These are phyloP conservation scores for Trifolium pratense DNA, from an alignment of 306 rosid genomes.

Conservation along the genomic window DNA sequence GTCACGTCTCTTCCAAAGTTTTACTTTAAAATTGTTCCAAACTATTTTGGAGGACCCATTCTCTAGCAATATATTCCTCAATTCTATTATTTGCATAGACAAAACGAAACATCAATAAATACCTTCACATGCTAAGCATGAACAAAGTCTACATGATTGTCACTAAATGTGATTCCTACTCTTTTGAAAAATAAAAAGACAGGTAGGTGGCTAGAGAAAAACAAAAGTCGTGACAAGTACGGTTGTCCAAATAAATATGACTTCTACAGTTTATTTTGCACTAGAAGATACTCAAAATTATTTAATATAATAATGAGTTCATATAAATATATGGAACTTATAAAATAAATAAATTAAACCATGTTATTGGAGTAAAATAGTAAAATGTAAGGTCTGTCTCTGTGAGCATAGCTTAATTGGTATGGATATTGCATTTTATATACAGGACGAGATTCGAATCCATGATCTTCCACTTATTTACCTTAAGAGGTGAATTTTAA, in stretches of 20 bases:
- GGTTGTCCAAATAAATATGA: background rate
- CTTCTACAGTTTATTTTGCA: background rate
- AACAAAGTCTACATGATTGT: conserved; percentile 11
- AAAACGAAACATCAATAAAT: conserved; percentile 14
- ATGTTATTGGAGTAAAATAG: background rate
- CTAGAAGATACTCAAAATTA: background rate
- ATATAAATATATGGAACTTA: too few relatives aligned
- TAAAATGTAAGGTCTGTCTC: too few relatives aligned
- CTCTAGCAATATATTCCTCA: background rate
- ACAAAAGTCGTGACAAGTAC: conserved; percentile 10
- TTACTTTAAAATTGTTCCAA: background rate
- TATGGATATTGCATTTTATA: too few relatives aligned
- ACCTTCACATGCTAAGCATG: conserved; percentile 19
- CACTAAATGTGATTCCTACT: conserved; percentile 19
- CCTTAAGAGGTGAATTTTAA: too few relatives aligned
- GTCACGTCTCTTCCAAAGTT: background rate
- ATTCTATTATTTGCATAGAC: background rate
- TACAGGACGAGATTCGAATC: too few relatives aligned
- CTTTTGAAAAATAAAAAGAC: conserved; percentile 12
- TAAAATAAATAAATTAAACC: too few relatives aligned
- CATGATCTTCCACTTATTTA: too few relatives aligned
- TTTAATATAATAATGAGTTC: too few relatives aligned
- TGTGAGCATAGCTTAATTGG: too few relatives aligned
- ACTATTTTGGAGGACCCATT: conserved; percentile 26
- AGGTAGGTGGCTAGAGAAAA: background rate